Base-by-base conservation (phyloP, 2,329 filamentous ascomycete species). In the Ophiostoma himal-ulmi region DNA sequence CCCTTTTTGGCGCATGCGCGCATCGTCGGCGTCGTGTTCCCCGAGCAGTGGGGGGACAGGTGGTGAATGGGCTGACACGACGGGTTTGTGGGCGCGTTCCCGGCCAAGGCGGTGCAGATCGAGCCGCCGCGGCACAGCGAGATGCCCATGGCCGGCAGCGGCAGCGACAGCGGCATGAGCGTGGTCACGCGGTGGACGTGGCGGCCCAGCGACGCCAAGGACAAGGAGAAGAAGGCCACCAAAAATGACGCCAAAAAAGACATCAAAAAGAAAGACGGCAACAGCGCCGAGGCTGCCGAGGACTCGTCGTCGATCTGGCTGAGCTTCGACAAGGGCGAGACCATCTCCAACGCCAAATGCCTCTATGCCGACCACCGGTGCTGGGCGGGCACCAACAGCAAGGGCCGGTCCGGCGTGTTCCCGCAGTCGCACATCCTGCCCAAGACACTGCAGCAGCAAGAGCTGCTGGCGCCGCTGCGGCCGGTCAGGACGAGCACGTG, bases 241-340 rank as follows among this genome's bases (percentile, higher is more conserved):
- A n/a, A n/a, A n/a, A n/a, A n/a, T n/a, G 30, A 30, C 30, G 3
- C 26, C 26, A 30, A 30, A 30, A 30, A 30, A 3, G 22, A 37
- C 6, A 2, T 7, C 62, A 66, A 41, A 5, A 37, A 57, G n/a
- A 14, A 57, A 26, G 52, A 57, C 22, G 22, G 1, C 8, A 17
- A 37, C 14, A 13, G 39, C 68, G 80, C 81, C 11, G 79, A 78
- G 36, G 73, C 30, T 30, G 30, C 30, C 30, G 30, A 4, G 30
- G 30, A 30, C 30, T 30, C 3, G 30, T 30, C 76, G 14, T 76
- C 76, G 30, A 80, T 80, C 13, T 88, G 85, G 85, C 78, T 88
- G n/a, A 82, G 80, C 73, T 86, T 91, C 75, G 88, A 89, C 39
- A 89, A 89, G 76, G 87, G 86, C 26, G 89, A 91, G 73, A 81